Base-by-base conservation (phyloP, 176 grass and related monocot genomes). In the Tillandsia leiboldiana region DNA sequence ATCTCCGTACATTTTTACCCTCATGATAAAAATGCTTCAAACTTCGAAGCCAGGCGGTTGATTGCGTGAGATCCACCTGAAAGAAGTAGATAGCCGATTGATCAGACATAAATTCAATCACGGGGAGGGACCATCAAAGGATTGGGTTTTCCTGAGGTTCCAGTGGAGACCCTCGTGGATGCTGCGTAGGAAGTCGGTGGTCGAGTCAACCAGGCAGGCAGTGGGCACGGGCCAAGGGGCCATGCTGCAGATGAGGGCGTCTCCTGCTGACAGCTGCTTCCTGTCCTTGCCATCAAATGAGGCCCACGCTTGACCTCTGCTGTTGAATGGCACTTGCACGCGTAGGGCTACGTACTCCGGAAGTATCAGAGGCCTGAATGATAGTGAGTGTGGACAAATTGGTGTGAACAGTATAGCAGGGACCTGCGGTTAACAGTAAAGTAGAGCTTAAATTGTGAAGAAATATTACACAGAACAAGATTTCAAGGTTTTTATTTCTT, bases 101-200 rank as follows among this genome's bases (percentile, higher is more conserved):
- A 10, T 14, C 2, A 20, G 14, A 18, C 64, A 42, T 42, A 4
- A 42, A 15, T 24, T 72, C 76, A 75, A 68, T 83, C 82, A 26
- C 49, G 77, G 26, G 78, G 24, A 24, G 0, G 24, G 95, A 0
- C 86, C 89, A 47, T 99, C 90, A 48, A 94, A 86, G 3, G 87
- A 78, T 57, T 88, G 90, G n/a, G 50, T 82, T 81, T 94, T 94
- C 69, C 94, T 82, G 61, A 99, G 59, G 75, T 94, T 99, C 95
- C 95, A 90, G 79, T 94, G 90, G 59, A 94, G 89, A n/a, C 95
- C 95, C 70, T 99, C 95, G 1, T 99, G 84, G 78, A 99, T 99
- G 80, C 90, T 94, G 47, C 87, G 82, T 20, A 94, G 72, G 66
- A 94, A 94, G 67, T 90, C 82, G 1, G 87, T 90, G 0, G 95